phyloP scores from a whole-genome alignment of 2,329 filamentous ascomycete genomes.

The Neonectria neomacrospora region DNA sequence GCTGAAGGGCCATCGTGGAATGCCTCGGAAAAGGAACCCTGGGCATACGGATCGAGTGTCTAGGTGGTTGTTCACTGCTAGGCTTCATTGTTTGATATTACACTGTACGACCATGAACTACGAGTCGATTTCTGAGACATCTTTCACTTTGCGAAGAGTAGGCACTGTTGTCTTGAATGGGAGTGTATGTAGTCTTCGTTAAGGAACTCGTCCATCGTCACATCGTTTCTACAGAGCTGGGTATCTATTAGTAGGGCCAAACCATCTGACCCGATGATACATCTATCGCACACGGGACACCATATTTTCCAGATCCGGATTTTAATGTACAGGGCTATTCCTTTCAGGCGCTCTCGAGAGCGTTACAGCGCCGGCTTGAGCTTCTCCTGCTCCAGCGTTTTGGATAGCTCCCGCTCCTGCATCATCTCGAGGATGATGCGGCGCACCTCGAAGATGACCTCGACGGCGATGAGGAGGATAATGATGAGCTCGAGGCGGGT shows the following conservation, averaged over 20 bases:
- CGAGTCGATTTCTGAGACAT: background rate
- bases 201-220: background rate
- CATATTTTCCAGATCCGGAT: conserved; percentile 20
- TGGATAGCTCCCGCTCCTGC: conserved; percentile 49
- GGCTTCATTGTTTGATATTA: conserved; percentile 19
- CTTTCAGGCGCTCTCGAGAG: background rate
- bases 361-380: conserved; percentile 11
- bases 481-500: conserved; percentile 94
- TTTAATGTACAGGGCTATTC: conserved; percentile 21
- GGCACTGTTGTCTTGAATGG: conserved; percentile 2
- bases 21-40: background rate
- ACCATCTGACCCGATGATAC: conserved; percentile 5
- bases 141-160: background rate
- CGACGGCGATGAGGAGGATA: conserved; percentile 90
- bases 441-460: conserved; percentile 88
- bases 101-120: conserved; percentile 18
- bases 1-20: background rate
- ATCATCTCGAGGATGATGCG: conserved; percentile 74
- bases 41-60: background rate
- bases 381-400: conserved; percentile 23
- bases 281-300: conserved; percentile 19
- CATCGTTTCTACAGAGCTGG: conserved; percentile 40
- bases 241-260: conserved; percentile 37
- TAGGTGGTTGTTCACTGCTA: conserved; percentile 5
- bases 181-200: background rate